A percentile compares a stretch with the other conserved stretches of the same genome.
Conservation (phyloP, 345 rosid genomes). For the Lepidium didymum region DNA sequence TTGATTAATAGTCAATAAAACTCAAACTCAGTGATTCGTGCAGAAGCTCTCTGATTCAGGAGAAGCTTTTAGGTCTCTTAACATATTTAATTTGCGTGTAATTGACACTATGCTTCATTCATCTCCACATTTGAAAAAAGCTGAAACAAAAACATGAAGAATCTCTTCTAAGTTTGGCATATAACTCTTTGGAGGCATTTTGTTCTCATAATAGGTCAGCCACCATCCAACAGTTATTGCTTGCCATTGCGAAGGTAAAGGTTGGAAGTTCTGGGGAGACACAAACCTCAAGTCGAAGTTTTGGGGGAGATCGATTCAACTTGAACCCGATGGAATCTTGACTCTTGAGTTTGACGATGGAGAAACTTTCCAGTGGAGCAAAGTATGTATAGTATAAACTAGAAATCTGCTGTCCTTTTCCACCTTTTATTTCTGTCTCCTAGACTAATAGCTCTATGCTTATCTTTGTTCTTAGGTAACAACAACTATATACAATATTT, state of each 20-base stretch:
- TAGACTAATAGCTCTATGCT: not conserved
- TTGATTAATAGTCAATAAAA: not conserved
- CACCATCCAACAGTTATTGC: constrained; percentile 98
- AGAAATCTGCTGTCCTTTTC: not conserved
- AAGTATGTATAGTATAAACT: constrained; percentile 36
- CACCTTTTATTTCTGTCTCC: not conserved
- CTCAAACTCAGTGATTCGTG: not conserved
- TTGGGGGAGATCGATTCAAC: constrained; percentile 98
- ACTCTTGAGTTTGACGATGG: constrained; percentile 95
- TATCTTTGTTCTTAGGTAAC: constrained; percentile 57
- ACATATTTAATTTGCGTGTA: not conserved
- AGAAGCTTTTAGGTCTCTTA: not conserved
- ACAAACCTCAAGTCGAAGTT: constrained; percentile 84
- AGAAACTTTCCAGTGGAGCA: constrained; percentile 92
- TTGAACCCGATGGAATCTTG: constrained; percentile 83
- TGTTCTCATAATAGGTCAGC: constrained; percentile 55
- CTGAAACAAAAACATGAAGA: not conserved
- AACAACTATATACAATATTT: constrained; percentile 79
- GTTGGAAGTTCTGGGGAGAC: constrained; percentile 98
- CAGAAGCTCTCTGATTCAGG: not conserved
- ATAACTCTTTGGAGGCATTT: not conserved
- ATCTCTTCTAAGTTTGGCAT: not conserved
- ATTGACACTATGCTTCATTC: not conserved
- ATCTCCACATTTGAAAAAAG: not conserved
- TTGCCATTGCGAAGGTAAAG: constrained; percentile 94